Conservation (phyloP, 2,329 filamentous ascomycete genomes). For the Aureobasidium sp. region DNA sequence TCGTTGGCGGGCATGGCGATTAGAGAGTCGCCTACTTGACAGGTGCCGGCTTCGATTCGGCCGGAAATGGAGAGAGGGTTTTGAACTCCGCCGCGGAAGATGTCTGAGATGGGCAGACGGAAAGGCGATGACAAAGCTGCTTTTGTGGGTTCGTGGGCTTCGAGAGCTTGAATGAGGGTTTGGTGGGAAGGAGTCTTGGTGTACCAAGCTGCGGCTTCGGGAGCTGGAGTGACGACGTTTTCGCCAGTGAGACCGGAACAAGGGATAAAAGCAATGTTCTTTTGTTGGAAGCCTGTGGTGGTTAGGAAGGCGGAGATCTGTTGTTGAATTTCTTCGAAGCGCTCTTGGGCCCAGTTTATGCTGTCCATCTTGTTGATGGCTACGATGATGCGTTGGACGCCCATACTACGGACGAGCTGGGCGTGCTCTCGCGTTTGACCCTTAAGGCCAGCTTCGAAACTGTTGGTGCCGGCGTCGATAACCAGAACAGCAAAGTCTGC, state of each 20-base stretch:
- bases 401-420: constrained; percentile 80
- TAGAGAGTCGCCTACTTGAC: constrained; percentile 78
- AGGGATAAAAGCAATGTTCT: constrained; percentile 79
- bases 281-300: constrained; percentile 71
- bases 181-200: constrained; percentile 42
- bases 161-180: constrained; percentile 76
- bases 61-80: constrained; percentile 82
- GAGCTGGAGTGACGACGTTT: constrained; percentile 63
- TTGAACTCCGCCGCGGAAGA: constrained; percentile 71
- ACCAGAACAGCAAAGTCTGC: constrained; percentile 94
- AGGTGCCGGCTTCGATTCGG: constrained; percentile 71
- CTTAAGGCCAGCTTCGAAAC: constrained; percentile 87
- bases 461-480: constrained; percentile 81
- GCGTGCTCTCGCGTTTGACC: constrained; percentile 95
- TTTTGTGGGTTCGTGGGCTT: constrained; percentile 66
- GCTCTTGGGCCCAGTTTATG: constrained; percentile 70
- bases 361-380: constrained; percentile 94
- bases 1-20: constrained; percentile 75
- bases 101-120: constrained; percentile 78
- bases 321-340: constrained; percentile 78
- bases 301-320: constrained; percentile 78
- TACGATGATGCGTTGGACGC: constrained; percentile 79
- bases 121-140: constrained; percentile 66
- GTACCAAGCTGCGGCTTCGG: constrained; percentile 62
- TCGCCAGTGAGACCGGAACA: constrained; percentile 84